Percentiles rank a stretch among this genome's conserved stretches.
These are phyloP conservation scores for Citropsis articulata DNA, from an alignment of 345 rosid genomes.

Conservation along the genomic window DNA sequence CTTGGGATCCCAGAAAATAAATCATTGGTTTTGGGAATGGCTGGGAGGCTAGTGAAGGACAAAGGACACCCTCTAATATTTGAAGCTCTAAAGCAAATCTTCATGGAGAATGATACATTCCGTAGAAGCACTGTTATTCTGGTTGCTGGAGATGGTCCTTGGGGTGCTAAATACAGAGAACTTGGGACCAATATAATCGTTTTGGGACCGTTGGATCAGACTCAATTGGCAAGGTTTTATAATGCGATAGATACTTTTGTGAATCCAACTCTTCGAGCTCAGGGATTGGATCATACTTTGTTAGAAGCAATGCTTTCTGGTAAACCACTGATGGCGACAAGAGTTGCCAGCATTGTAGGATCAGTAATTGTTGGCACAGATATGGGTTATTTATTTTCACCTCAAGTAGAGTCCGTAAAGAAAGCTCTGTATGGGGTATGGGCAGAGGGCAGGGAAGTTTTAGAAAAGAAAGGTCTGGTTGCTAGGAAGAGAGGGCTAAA, in stretches of 20 bases:
- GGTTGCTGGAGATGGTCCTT: conserved; percentile 93
- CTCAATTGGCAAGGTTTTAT: conserved; percentile 70
- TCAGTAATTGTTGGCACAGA: conserved; percentile 58
- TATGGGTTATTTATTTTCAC: conserved; percentile 73
- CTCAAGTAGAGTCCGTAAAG: conserved; percentile 59
- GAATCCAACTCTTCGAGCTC: conserved; percentile 89
- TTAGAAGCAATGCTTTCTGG: conserved; percentile 88
- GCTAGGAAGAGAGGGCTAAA: conserved; percentile 64
- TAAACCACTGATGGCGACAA: conserved; percentile 77
- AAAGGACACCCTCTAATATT: conserved; percentile 82
- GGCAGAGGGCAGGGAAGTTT: conserved; percentile 51
- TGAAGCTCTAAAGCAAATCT: conserved; percentile 66
- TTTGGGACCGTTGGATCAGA: conserved; percentile 80
- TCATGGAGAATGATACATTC: conserved; percentile 47
- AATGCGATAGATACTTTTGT: conserved; percentile 79
- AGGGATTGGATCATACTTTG: conserved; percentile 84
- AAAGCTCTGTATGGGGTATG: conserved; percentile 49
- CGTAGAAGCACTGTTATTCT: conserved; percentile 47
- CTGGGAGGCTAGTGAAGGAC: conserved; percentile 90
- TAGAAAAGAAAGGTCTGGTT: conserved; percentile 62
- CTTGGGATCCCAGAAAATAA: conserved; percentile 44
- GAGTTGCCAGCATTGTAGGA: conserved; percentile 82
- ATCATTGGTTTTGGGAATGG: conserved; percentile 67
- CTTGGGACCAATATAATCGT: conserved; percentile 61
- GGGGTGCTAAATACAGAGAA: conserved; percentile 78